Percentiles rank a stretch among this genome's conserved stretches.
These are phyloP conservation scores for Diaporthe capsici DNA, from an alignment of 2,329 filamentous ascomycete genomes.

Conservation along the genomic window DNA sequence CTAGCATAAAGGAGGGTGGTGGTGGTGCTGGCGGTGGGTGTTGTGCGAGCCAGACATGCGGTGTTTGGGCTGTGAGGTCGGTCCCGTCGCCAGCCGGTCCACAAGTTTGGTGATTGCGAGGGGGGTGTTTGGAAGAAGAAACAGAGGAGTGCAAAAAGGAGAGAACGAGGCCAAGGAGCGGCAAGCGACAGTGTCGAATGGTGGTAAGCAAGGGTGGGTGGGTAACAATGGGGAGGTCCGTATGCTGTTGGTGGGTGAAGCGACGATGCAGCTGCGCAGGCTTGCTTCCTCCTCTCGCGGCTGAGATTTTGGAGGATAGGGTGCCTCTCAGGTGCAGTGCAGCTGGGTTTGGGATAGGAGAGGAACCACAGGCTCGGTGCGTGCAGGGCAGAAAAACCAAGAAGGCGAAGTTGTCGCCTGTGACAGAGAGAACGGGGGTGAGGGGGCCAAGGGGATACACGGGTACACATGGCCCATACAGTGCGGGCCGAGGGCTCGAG, in stretches of 20 bases:
- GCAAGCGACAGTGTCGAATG: conserved; percentile 33
- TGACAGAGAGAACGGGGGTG: conserved; percentile 19
- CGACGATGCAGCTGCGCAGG: conserved; percentile 22
- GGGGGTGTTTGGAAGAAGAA: background rate
- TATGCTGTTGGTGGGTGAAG: conserved; percentile 10
- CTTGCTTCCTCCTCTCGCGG: conserved; percentile 22
- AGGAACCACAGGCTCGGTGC: conserved; percentile 35
- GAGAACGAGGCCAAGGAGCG: conserved; percentile 32
- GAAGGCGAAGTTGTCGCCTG: conserved; percentile 29
- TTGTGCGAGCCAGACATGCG: conserved; percentile 41
- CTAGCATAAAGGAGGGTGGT: conserved; percentile 37
- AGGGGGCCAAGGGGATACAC: background rate
- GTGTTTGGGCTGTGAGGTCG: conserved; percentile 37
- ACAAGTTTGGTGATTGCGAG: conserved; percentile 25
- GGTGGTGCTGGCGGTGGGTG: conserved; percentile 22
- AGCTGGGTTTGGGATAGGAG: conserved; percentile 33
- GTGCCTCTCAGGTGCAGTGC: conserved; percentile 33
- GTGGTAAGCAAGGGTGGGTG: conserved; percentile 11
- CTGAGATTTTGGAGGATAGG: conserved; percentile 35
- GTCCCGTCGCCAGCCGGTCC: conserved; percentile 43
- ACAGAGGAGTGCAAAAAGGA: conserved; percentile 19
- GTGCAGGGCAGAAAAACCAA: conserved; percentile 34
- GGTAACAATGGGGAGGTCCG: conserved; percentile 10
- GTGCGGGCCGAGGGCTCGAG: conserved; percentile 7
- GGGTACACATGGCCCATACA: conserved; percentile 8